Base-by-base conservation (phyloP, 2,329 filamentous ascomycete genomes). In the Drechslera avenae region DNA sequence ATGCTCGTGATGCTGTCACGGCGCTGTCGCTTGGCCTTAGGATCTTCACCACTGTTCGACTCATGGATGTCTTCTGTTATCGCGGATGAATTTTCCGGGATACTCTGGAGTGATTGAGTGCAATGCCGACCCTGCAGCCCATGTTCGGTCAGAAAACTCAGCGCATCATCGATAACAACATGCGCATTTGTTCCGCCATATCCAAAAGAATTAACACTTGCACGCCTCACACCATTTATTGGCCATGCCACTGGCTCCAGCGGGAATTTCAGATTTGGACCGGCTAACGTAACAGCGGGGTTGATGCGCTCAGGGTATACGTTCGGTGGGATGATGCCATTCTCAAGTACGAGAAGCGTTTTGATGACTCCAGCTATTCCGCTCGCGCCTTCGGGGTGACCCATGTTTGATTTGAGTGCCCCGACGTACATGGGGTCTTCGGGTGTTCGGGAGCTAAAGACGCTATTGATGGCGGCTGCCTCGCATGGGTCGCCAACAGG, bases 331-430 rank as follows among this genome's bases (percentile, higher is more conserved):
- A 51, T 66, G 1, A 57, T 59, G 1, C 62, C 60, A 26, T 75
- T 58, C 50, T 77, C 70, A 2, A 80, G 52, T 1, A 73, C 68
- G 14, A 78, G 53, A 0, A 69, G 62, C 5, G 71, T 65, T 33
- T 76, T 76, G 18, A 77, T 62, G 8, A 77, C 26, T 9, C 67
- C 66, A 2, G 69, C 67, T 0, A 76, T 52, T 8, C 73, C 74
- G 12, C 67, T 67, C 2, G 71, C 68, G 5, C 68, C 73, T 62
- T 78, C 73, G 0, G 68, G 64, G 46, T 78, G 76, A 1, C 76
- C 76, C 39, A 67, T 49, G n/a, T 65, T 68, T 14, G 60, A 54
- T 39, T 69, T 69, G 5, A 68, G 37, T 1, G 58, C 57, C 2
- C 65, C 66, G 21, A 59, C 43, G 9, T 35, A 50, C 3, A 59